Conservation (phyloP, 2,329 filamentous ascomycete species). For the Fusarium sarcochroum region DNA sequence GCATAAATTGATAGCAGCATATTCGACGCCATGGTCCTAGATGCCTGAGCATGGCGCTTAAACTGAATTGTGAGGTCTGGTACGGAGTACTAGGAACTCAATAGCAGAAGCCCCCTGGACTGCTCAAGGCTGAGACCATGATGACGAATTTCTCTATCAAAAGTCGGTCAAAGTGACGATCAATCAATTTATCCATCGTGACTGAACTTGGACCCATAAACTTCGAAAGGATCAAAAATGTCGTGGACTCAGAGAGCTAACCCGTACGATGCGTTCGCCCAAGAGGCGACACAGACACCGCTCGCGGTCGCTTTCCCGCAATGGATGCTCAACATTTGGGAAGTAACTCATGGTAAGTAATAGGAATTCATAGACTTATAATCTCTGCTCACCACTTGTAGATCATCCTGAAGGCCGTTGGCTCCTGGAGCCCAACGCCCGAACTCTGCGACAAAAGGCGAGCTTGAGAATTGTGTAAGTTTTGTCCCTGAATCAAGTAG, state of each 20-base stretch:
- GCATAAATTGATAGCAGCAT: background rate
- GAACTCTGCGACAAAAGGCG: constrained; percentile 43
- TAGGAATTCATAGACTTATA: accelerated
- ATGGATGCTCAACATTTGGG: constrained; percentile 49
- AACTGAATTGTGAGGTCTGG: background rate
- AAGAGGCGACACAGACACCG: constrained; percentile 42
- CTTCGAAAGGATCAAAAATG: constrained; percentile 23
- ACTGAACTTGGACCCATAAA: background rate
- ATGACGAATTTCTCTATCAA: constrained; percentile 4
- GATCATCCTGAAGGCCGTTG: constrained; percentile 47
- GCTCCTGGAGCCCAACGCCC: constrained; percentile 41
- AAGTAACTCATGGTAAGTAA: constrained; percentile 42
- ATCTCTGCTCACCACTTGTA: constrained; percentile 24
- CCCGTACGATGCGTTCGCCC: constrained; percentile 46
- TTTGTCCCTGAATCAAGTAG: background rate
- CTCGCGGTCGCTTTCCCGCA: constrained; percentile 40
- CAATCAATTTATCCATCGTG: background rate
- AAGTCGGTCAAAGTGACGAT: constrained; percentile 17
- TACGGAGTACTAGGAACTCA: constrained; percentile 7
- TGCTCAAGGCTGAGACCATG: background rate
- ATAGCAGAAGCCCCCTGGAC: background rate
- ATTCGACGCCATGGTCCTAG: constrained; percentile 19
- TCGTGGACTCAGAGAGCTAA: constrained; percentile 48
- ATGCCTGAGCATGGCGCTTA: constrained; percentile 2
- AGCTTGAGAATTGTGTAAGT: constrained; percentile 51